Base-by-base conservation (phyloP, 768 basidiomycete genomes). In the Hortiboletus flavorubellus region DNA sequence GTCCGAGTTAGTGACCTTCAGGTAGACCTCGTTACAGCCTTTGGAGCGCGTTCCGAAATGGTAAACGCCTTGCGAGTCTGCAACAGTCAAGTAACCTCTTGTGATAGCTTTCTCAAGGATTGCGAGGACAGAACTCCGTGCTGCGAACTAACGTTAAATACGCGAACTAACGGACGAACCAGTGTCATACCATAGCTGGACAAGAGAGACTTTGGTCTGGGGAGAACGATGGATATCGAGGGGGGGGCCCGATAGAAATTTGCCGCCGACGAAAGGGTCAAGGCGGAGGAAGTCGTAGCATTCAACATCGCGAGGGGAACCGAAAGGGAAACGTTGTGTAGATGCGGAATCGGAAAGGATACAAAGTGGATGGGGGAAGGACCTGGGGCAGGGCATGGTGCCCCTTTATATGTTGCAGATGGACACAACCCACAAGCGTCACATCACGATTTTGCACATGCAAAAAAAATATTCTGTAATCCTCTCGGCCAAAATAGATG, bases 21-120 rank as follows among this genome's bases (percentile, higher is more conserved):
- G 65, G 56, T 81, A 78, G 53, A 83, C 83, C 64, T 83, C 78
- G 73, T 83, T 85, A 69, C 76, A 81, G 51, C 79, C 82, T 64
- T 82, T 82, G 68, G 76, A 71, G 64, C 78, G 77, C 30, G 72
- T 76, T 43, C 85, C 85, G 61, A 83, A 87, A 63, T 82, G 76
- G 64, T 80, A 76, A 11, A 78, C 75, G 58, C 84, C 84, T 65
- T 84, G 75, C 12, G 79, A 75, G 72, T 87, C 85, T 66, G 78
- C 74, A 62, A 87, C 76, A 39, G 83, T 85, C 58, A 87, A 71
- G 71, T 80, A 78, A 7, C 85, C 85, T 66, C 76, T 74, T 5
- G 72, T 75, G 66, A 87, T 81, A 31, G 84, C 83, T 60, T 76
- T 78, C 50, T 79, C 75, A 43, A 85, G 79, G 49, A 85, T 76